Evolutionary conservation across 345 rosid species (phyloP), one percentile per base, ranked within the genome.

Genomic region (Brassica rapa): DNA sequence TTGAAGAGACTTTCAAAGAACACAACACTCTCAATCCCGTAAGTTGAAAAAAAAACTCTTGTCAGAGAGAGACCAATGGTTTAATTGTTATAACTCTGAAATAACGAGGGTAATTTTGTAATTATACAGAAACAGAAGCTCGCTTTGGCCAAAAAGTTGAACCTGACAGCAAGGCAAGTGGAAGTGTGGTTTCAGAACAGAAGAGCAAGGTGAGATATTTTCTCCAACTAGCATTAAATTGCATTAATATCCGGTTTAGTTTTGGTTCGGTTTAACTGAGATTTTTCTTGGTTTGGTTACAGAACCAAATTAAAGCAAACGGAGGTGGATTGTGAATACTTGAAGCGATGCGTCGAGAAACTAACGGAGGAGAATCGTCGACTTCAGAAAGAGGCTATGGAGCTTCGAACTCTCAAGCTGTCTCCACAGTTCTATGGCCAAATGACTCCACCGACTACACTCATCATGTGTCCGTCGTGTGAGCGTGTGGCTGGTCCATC

Each of bases 131-230:
- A 96, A 80, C 99, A 96, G 46, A 96, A 93, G 82, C 1, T 83
- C 84, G 96, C 92, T 32, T 78, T 96, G 83, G 98, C 99, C 1
- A 89, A 91, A 77, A 90, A 89, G 81, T 84, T 95, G 57, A 87
- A 88, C n/a, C 83, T 95, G 76, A 86, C 94, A 33, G 87, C 98
- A 1, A 85, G 99, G 39, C 98, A 95, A 71, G 98, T 95, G 2
- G 99, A 95, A 76, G 99, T 95, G 2, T 95, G 99, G 99, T 95
- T 95, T 77, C 99, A 95, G 72, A 95, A 95, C 88, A 85, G 99
- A 78, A 85, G 99, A 82, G 99, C 99, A 32, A 93, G 98, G 98
- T 92, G 60, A 86, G 92, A 62, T 2, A 46, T 14, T 57, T 56
- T 39, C 16, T 15, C 8, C 1, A 2, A 62, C n/a, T 39, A 8